Conservation (phyloP, 352 stramenopile genomes). For the Pythium phragmiticola region DNA sequence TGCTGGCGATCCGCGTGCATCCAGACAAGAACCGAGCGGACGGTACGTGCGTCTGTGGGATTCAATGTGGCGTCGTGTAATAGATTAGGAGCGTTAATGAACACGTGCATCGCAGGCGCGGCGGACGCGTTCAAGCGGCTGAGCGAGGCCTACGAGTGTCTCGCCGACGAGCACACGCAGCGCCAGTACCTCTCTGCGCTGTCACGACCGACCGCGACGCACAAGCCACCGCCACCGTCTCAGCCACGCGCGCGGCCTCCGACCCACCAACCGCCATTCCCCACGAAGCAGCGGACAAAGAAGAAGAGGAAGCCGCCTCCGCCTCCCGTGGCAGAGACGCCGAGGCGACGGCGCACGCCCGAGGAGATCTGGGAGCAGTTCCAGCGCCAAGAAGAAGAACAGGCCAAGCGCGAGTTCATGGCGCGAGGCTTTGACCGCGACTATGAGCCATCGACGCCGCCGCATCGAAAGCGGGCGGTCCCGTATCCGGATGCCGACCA, state of each 20-base stretch:
- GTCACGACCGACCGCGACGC: slow-evolving; percentile 2
- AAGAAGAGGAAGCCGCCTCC: slow-evolving; percentile 1
- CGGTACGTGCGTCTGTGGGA: slow-evolving; percentile 13
- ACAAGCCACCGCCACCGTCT: slow-evolving; percentile 2
- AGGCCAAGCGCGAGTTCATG: slow-evolving; percentile 56
- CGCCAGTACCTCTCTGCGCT: slow-evolving; percentile 50
- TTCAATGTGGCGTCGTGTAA: not conserved
- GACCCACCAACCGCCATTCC: not conserved
- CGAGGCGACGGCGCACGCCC: slow-evolving; percentile 37
- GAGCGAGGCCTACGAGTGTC: slow-evolving; percentile 75
- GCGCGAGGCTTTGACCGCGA: slow-evolving; percentile 62
- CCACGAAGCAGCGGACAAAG: slow-evolving; percentile 10
- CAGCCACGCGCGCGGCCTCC: slow-evolving; percentile 8
- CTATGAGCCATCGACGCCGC: slow-evolving; percentile 25
- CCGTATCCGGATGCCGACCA: not conserved
- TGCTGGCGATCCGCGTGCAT: slow-evolving; percentile 31
- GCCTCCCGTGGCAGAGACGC: slow-evolving; percentile 6
- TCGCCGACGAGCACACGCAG: slow-evolving; percentile 46
- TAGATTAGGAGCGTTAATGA: not conserved
- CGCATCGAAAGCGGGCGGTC: not conserved
- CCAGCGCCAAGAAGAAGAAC: slow-evolving; percentile 66
- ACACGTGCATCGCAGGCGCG: slow-evolving; percentile 35
- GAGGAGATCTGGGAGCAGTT: slow-evolving; percentile 76
- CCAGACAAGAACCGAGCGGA: slow-evolving; percentile 35
- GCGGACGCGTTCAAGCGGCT: slow-evolving; percentile 79